Percentiles rank a stretch among this genome's conserved stretches.
Evolutionary conservation across 495 filamentous ascomycete species (phyloP).

Genomic region (Penicillium egyptiacum): DNA sequence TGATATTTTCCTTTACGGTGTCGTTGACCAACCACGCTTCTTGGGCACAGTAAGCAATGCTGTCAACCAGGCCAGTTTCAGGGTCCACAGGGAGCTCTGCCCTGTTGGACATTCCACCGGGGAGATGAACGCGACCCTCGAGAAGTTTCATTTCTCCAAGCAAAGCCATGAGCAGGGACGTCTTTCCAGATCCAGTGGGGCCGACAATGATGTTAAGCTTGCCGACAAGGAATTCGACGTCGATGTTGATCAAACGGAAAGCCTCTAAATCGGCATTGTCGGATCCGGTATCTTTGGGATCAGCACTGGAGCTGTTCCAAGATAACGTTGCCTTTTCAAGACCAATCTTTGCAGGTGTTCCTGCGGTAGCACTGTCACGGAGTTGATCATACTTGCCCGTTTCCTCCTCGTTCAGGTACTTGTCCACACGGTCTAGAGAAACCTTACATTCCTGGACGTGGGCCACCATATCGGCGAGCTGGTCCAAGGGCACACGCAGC

Average conservation of each 20-base stretch:
- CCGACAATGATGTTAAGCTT: constrained; percentile 89
- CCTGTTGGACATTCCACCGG: constrained; percentile 71
- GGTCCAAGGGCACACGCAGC: constrained; percentile 91
- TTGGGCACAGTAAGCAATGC: constrained; percentile 94
- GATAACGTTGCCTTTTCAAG: constrained; percentile 82
- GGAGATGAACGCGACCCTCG: constrained; percentile 77
- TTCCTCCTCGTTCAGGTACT: constrained; percentile 92
- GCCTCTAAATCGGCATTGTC: constrained; percentile 41
- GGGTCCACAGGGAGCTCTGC: constrained; percentile 80
- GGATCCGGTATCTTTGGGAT: constrained; percentile 21
- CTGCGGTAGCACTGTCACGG: constrained; percentile 59
- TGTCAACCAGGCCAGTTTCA: constrained; percentile 84
- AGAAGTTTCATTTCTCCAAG: constrained; percentile 94
- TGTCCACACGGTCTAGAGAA: constrained; percentile 93
- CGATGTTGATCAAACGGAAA: constrained; percentile 80
- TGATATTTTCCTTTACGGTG: constrained; percentile 93
- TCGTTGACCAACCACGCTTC: constrained; percentile 97
- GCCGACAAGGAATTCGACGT: constrained; percentile 74
- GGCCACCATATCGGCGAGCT: constrained; percentile 97
- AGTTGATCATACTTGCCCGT: constrained; percentile 96
- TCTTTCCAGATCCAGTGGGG: constrained; percentile 92
- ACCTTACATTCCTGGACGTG: constrained; percentile 98
- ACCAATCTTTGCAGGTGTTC: constrained; percentile 67
- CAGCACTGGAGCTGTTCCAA: constrained; percentile 67
- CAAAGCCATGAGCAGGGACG: constrained; percentile 91